Evolutionary conservation across 306 rosid genomes (phyloP), one percentile per base, ranked within the genome.

Genomic region (Trifolium repens): DNA sequence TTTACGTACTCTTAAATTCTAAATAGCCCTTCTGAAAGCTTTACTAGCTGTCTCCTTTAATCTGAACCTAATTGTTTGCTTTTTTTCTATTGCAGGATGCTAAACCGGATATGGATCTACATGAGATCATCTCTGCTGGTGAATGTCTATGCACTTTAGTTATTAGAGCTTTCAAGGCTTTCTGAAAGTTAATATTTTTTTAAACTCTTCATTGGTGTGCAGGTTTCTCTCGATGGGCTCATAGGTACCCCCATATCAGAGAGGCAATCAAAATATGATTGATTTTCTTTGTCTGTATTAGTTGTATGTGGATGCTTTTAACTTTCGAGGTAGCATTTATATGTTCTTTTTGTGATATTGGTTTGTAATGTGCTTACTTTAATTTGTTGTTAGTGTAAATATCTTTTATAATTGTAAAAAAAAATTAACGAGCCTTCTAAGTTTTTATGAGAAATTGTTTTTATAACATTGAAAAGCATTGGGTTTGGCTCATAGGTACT

Each of bases 201-300:
- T 68, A 8, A 73, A 73, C 66, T 60, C 43, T 19, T 61, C 8
- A 34, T 53, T 37, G 9, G 57, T 65, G 42, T 82, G 78, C 86
- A 94, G 96, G 97, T 67, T 91, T 87, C 82, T 81, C 88, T 61
- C 81, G 88, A 15, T 91, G 98, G 98, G 87, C 82, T 67, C 69
- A 69, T 67, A 82, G 88, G 57, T 94, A 87, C 61, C 97, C 96
- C 32, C 87, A 55, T 46, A 85, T 94, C 72, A 85, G 80, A 82
- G 87, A 81, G 24, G 83, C 85, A 0, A 68, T 88, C 58, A 81
- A 79, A 82, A 79, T 57, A 1, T 63, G 73, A 72, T 50, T 60
- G 79, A 32, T 42, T 62, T 43, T 67, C 64, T 43, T 55, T 39
- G 52, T 34, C 71, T 47, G 72, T 65, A 79, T 64, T 65, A 15